A percentile compares a stretch with the other conserved stretches of the same genome.
Conservation (phyloP, 2,329 filamentous ascomycete species). For the Monilinia vaccinii-corymbosi region DNA sequence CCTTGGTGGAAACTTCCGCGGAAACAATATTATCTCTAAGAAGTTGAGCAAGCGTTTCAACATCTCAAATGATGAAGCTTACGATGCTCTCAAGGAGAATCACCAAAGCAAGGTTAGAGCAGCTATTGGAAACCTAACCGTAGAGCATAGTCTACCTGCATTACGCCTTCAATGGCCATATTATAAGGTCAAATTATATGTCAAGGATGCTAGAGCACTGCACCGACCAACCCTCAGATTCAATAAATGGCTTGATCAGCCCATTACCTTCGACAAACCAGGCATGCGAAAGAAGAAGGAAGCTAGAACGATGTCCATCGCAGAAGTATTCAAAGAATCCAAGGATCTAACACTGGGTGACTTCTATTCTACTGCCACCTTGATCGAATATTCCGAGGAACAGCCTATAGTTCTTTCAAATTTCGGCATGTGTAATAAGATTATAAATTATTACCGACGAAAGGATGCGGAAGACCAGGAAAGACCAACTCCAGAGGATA, state of each 20-base stretch:
- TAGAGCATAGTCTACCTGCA: constrained; percentile 91
- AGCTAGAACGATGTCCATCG: constrained; percentile 68
- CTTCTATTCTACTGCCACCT: constrained; percentile 68
- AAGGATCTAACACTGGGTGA: constrained; percentile 81
- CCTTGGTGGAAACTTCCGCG: constrained; percentile 44
- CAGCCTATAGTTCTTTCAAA: constrained; percentile 86
- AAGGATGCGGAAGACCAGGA: constrained; percentile 54
- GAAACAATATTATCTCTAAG: constrained; percentile 59
- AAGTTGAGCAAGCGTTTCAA: constrained; percentile 81
- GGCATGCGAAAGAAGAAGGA: constrained; percentile 70
- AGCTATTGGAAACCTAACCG: constrained; percentile 80
- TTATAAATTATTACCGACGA: constrained; percentile 94
- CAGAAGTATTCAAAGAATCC: constrained; percentile 69
- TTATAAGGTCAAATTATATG: constrained; percentile 76
- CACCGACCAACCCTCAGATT: constrained; percentile 75
- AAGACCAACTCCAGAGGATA: constrained; percentile 39
- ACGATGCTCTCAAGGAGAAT: constrained; percentile 92
- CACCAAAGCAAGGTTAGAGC: constrained; percentile 93
- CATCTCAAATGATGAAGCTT: constrained; percentile 91
- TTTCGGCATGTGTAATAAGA: constrained; percentile 91
- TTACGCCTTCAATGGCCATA: constrained; percentile 90
- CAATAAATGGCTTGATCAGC: constrained; percentile 54
- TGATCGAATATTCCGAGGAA: constrained; percentile 95
- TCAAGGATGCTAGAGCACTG: constrained; percentile 68
- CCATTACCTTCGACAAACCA: constrained; percentile 66